Evolutionary conservation across 495 filamentous ascomycete species (phyloP).

Genomic region (Evernia prunastri): DNA sequence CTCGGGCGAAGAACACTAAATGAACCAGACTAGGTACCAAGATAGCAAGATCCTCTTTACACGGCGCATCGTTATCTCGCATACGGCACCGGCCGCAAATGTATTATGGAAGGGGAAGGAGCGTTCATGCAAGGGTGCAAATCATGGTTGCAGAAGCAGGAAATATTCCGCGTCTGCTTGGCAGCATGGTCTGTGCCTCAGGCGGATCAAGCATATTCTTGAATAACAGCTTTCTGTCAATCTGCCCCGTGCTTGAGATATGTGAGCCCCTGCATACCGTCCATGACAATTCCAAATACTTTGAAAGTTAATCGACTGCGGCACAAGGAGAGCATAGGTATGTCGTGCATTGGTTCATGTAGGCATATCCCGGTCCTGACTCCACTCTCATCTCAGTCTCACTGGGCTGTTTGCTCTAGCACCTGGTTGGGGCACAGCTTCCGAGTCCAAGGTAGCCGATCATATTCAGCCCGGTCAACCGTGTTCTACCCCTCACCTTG

Average conservation of each 20-base stretch:
- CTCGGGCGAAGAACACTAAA: background rate
- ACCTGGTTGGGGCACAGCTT: background rate
- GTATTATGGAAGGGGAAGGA: background rate
- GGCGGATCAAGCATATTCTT: background rate
- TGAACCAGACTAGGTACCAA: background rate
- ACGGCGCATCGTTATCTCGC: background rate
- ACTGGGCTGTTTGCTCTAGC: background rate
- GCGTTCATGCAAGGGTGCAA: background rate
- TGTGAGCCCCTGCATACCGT: background rate
- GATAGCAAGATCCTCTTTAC: background rate
- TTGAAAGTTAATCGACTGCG: background rate
- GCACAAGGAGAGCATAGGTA: too few species aligned
- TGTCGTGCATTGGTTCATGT: background rate
- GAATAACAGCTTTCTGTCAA: too few species aligned
- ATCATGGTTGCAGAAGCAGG: background rate
- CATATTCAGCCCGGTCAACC: too few species aligned
- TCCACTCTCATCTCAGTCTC: background rate
- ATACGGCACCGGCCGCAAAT: background rate
- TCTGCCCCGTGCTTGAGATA: background rate
- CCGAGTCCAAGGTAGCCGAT: background rate
- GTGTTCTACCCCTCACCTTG: background rate
- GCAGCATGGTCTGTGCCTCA: background rate
- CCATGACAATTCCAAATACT: background rate
- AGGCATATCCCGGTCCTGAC: background rate
- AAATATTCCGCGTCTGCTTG: background rate